phyloP scores from a whole-genome alignment of 805 yeast genomes.

The Candida pseudoglaebosa region DNA sequence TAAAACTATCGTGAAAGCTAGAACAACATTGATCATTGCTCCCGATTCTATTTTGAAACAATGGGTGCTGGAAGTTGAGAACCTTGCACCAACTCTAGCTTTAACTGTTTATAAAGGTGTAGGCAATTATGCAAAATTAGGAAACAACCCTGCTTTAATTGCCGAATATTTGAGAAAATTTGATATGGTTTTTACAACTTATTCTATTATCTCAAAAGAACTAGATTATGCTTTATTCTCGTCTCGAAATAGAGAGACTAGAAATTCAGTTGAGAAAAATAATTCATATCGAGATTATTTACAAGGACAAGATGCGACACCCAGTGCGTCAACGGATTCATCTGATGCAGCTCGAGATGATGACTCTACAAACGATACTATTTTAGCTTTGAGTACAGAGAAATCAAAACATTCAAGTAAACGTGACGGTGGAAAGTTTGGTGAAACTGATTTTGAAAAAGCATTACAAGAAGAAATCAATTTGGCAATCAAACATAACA shows the following conservation, averaged over 20 bases:
- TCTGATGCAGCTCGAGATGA: slow-evolving; percentile 4
- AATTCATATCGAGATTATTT: slow-evolving; percentile 5
- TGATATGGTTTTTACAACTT: slow-evolving; percentile 82
- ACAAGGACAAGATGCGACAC: neutral
- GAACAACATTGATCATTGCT: slow-evolving; percentile 77
- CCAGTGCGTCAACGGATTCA: neutral
- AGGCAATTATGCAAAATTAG: slow-evolving; percentile 20
- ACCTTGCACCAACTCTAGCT: slow-evolving; percentile 55
- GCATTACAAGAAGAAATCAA: slow-evolving; percentile 30
- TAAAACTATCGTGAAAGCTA: slow-evolving; percentile 47
- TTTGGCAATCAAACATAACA: slow-evolving; percentile 27
- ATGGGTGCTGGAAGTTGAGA: slow-evolving; percentile 74
- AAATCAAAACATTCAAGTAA: slow-evolving; percentile 28
- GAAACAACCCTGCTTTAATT: slow-evolving; percentile 35
- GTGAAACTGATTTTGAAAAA: slow-evolving; percentile 29
- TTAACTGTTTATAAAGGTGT: slow-evolving; percentile 64
- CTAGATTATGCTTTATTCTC: slow-evolving; percentile 74
- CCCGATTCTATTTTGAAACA: slow-evolving; percentile 83
- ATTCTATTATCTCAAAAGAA: slow-evolving; percentile 66
- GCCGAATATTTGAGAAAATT: slow-evolving; percentile 54
- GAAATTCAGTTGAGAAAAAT: slow-evolving; percentile 21
- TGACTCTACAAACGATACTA: slow-evolving; percentile 24
- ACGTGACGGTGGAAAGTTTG: slow-evolving; percentile 14
- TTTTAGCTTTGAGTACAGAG: slow-evolving; percentile 17
- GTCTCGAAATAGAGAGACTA: slow-evolving; percentile 49